Conservation (phyloP, 2,329 filamentous ascomycete species). For the Teratosphaeria gauchensis region DNA sequence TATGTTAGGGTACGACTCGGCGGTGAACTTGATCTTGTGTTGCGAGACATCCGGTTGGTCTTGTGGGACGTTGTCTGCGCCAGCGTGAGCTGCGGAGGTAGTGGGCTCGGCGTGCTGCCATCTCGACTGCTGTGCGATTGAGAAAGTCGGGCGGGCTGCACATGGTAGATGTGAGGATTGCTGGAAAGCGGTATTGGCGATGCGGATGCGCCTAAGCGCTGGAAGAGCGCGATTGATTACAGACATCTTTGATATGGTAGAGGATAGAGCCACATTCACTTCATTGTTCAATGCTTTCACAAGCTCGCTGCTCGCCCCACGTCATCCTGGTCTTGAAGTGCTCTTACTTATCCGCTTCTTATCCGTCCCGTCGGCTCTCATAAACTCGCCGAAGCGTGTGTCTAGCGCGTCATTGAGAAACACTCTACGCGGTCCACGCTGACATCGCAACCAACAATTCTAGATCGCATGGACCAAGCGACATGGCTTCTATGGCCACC, state of each 20-base stretch:
- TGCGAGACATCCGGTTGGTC: slow-evolving; percentile 16
- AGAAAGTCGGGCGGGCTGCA: slow-evolving; percentile 9
- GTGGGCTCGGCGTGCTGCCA: slow-evolving; percentile 17
- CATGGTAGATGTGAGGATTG: slow-evolving; percentile 15
- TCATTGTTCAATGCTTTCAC: not conserved
- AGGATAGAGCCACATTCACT: not conserved
- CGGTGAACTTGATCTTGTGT: slow-evolving; percentile 61
- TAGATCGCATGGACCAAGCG: not conserved
- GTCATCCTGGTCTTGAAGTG: not conserved
- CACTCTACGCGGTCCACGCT: not conserved
- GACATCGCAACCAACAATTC: not conserved
- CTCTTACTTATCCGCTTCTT: not conserved
- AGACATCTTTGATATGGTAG: slow-evolving; percentile 11
- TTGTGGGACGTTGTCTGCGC: slow-evolving; percentile 17
- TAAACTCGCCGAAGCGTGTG: not conserved
- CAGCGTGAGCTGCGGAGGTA: slow-evolving; percentile 21
- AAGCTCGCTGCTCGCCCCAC: not conserved
- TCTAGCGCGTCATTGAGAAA: not conserved
- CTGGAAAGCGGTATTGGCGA: slow-evolving; percentile 23
- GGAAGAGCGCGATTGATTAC: slow-evolving; percentile 16
- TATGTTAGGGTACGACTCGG: slow-evolving; percentile 75
- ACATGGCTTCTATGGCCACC: slow-evolving; percentile 7
- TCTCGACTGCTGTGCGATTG: slow-evolving; percentile 14
- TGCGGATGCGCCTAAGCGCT: slow-evolving; percentile 21
- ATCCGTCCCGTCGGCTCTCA: not conserved